A percentile compares a stretch with the other conserved stretches of the same genome.
phyloP scores from a whole-genome alignment of 257 asterid species.

The Cruciata laevipes region DNA sequence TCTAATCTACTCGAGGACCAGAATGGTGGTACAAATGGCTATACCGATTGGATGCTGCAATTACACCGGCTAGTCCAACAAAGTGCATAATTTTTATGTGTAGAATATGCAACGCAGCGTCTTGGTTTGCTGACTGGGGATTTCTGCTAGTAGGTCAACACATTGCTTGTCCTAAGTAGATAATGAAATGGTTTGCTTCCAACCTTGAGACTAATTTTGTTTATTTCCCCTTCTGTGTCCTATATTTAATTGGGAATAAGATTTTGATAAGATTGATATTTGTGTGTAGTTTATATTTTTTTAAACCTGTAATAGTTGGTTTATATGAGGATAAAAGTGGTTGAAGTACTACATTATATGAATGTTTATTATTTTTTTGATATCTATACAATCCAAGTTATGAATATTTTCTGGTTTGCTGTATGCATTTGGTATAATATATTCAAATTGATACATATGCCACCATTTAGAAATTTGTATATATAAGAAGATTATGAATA shows the following conservation, averaged over 20 bases:
- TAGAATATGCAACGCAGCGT: constrained; percentile 17
- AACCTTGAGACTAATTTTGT: background rate
- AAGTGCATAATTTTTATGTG: constrained; percentile 50
- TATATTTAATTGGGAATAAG: background rate
- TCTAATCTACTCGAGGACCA: constrained; percentile 78
- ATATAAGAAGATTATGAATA: too few species aligned
- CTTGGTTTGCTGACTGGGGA: background rate
- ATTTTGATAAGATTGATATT: background rate
- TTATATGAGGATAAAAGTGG: background rate
- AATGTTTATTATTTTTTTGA: too few species aligned
- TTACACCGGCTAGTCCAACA: constrained; percentile 73
- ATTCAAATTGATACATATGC: too few species aligned
- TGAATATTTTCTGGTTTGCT: too few species aligned
- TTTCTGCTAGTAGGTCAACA: constrained; percentile 8
- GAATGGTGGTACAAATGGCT: constrained; percentile 65
- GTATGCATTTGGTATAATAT: too few species aligned
- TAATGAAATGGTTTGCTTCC: background rate
- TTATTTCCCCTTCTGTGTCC: too few species aligned
- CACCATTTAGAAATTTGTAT: too few species aligned
- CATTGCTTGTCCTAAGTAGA: background rate
- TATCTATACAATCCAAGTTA: too few species aligned
- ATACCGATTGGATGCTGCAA: constrained; percentile 83
- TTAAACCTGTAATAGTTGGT: background rate
- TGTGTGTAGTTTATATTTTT: background rate
- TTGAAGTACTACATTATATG: background rate